Base-by-base conservation (phyloP, 805 yeast genomes). In the Zygotorulaspora florentina region DNA sequence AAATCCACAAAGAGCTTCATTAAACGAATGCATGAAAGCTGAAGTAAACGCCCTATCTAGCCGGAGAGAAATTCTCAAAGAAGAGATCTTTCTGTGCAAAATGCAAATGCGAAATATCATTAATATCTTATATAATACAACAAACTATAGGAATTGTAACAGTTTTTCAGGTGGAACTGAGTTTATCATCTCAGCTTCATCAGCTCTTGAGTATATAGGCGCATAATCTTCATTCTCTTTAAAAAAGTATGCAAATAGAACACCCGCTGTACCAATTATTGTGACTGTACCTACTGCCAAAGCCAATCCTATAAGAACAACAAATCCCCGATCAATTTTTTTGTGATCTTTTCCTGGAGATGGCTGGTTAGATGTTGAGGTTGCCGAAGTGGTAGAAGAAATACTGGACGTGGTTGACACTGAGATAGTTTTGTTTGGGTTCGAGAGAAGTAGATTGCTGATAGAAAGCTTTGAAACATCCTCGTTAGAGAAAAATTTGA, bases 241-340 rank as follows among this genome's bases (percentile, higher is more conserved):
- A 56, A 65, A 68, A 43, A 64, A 62, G 39, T 66, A 63, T 12
- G 64, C 54, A 35, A 60, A 55, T 39, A 57, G 53, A 6, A 62
- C 70, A 29, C 74, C 74, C 3, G 69, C 51, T 23, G 69, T 63
- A 45, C 74, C 85, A 44, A 67, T 55, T 15, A 62, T 62, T 39
- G 67, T 59, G 33, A 73, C 61, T 1, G 77, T 72, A 15, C 71
- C 87, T 27, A 85, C 54, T 0, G 91, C 80, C 44, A 82, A 68
- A 0, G 89, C 93, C 35, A 83, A 70, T 0, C 85, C 79, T 36
- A 85, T 76, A 25, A 86, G 74, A 3, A 83, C 88, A 25, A 85
- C 81, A 55, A 75, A 82, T 0, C 93, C 90, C 16, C 77, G 64
- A 26, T 63, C 66, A 47, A 64, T 62, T 49, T 65, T 61, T 27